Base-by-base conservation (phyloP, 331 rosid species). In the Telfairia occidentalis region DNA sequence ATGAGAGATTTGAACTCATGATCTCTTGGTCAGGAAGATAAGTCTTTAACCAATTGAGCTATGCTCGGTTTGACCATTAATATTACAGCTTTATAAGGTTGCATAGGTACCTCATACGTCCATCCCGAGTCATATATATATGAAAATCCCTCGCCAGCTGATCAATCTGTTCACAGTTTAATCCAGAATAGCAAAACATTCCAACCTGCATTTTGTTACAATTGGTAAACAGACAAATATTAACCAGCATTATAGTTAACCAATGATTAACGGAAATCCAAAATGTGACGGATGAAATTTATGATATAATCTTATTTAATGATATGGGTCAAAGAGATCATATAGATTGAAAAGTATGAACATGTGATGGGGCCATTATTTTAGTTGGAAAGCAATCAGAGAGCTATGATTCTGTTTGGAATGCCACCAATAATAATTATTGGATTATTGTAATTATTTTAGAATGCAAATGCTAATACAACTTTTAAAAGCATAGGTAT, bases 161-260 rank as follows among this genome's bases (percentile, higher is more conserved):
- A 67, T 73, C 57, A 52, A 87, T 81, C 54, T 89, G 88, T 52
- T 82, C 85, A 15, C 83, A 82, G 65, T 83, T 72, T 76, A 89
- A 78, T 30, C 91, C 90, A 32, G 87, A 85, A 59, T 83, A 82
- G 81, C 83, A 80, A 80, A 89, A 85, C 87, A 89, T 81, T 40
- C 95, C 95, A 63, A 79, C 88, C 95, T 89, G 88, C 74, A 77
- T 61, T 55, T 66, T 76, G 59, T 8, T 19, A 69, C n/a, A 66
- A 26, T 29, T 43, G 38, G 38, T 69, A 48, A 42, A 69, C 26
- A 26, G 3, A 13, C 21, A 40, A 11, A 66, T 37, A 66, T 61
- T 61, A 61, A 61, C 32, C 45, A 61, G 40, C 45, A 13, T 26
- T 58, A 34, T 24, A 21, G 16, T 54, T 9, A 48, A 48, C 54